A percentile compares a stretch with the other conserved stretches of the same genome.
Conservation (phyloP, 1,284 basidiomycete genomes). For the Pterulicium gracile region DNA sequence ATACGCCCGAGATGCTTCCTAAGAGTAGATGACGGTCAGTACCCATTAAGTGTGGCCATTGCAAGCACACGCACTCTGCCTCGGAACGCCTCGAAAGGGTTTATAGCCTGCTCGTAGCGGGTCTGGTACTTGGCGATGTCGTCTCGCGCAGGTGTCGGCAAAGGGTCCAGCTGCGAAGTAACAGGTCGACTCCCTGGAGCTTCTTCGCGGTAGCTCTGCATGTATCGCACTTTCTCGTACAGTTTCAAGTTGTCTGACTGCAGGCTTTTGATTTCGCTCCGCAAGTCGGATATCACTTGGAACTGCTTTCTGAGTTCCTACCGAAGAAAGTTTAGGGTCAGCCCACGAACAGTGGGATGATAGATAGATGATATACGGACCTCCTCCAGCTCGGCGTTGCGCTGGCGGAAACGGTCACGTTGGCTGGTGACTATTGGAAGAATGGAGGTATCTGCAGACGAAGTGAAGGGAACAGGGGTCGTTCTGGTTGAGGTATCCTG, state of each 20-base stretch:
- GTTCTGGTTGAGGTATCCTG: conserved; percentile 36
- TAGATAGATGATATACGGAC: conserved; percentile 24
- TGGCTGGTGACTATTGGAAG: conserved; percentile 95
- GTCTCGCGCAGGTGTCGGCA: conserved; percentile 45
- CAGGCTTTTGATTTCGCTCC: conserved; percentile 78
- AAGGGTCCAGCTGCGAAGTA: conserved; percentile 54
- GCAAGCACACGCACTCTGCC: conserved; percentile 62
- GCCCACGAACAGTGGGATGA: conserved; percentile 2
- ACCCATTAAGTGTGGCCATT: not conserved
- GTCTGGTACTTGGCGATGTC: conserved; percentile 85
- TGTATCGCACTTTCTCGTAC: conserved; percentile 95
- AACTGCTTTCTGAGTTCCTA: conserved; percentile 92
- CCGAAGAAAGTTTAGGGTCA: not conserved
- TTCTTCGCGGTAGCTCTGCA: conserved; percentile 86
- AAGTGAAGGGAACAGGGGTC: conserved; percentile 58
- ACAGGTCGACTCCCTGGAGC: conserved; percentile 35
- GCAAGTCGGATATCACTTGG: conserved; percentile 84
- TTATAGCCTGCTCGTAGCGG: conserved; percentile 93
- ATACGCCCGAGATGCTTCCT: conserved; percentile 91
- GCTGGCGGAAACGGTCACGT: conserved; percentile 88
- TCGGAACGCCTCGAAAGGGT: conserved; percentile 95
- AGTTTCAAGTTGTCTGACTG: conserved; percentile 91
- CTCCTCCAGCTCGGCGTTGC: conserved; percentile 95
- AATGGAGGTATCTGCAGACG: conserved; percentile 82
- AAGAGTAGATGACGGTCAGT: conserved; percentile 8